Percentiles rank a stretch among this genome's conserved stretches.
These are phyloP conservation scores for Scutellaria minor DNA, from an alignment of 257 asterid species.

Conservation along the genomic window DNA sequence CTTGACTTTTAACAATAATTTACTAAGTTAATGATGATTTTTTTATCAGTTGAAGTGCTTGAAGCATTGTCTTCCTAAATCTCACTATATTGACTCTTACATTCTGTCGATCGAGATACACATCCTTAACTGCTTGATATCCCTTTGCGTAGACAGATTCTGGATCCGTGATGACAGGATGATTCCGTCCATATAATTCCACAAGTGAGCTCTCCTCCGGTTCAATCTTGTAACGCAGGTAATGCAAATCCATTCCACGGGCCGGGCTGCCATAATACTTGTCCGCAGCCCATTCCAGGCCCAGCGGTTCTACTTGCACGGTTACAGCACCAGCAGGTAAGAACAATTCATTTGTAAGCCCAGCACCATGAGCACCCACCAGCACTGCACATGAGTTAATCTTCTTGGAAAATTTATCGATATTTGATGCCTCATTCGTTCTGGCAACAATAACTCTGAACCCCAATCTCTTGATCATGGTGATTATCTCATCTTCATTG, in stretches of 20 bases:
- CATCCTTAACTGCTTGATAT: constrained; percentile 32
- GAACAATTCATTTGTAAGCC: constrained; percentile 61
- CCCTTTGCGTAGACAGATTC: constrained; percentile 43
- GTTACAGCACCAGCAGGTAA: constrained; percentile 54
- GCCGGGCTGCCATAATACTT: constrained; percentile 56
- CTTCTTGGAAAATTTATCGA: constrained; percentile 35
- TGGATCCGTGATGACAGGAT: constrained; percentile 51
- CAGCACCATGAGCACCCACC: constrained; percentile 73
- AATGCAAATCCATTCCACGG: constrained; percentile 45
- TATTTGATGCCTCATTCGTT: constrained; percentile 31
- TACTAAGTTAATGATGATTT: constrained; percentile 15
- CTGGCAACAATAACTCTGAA: constrained; percentile 48
- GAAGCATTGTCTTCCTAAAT: constrained; percentile 56
- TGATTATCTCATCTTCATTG: constrained; percentile 53
- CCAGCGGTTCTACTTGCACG: constrained; percentile 54
- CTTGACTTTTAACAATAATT: neutral
- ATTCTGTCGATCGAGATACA: constrained; percentile 58
- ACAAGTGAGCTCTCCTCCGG: constrained; percentile 62
- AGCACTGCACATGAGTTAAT: constrained; percentile 58
- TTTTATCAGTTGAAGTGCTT: constrained; percentile 43
- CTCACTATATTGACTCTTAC: constrained; percentile 49
- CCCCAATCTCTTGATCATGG: constrained; percentile 51
- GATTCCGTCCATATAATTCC: constrained; percentile 42
- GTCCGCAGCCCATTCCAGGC: constrained; percentile 51
- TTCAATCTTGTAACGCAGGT: constrained; percentile 58